Base-by-base conservation (phyloP, 2,329 filamentous ascomycete species). In the Neofusicoccum cordaticola region DNA sequence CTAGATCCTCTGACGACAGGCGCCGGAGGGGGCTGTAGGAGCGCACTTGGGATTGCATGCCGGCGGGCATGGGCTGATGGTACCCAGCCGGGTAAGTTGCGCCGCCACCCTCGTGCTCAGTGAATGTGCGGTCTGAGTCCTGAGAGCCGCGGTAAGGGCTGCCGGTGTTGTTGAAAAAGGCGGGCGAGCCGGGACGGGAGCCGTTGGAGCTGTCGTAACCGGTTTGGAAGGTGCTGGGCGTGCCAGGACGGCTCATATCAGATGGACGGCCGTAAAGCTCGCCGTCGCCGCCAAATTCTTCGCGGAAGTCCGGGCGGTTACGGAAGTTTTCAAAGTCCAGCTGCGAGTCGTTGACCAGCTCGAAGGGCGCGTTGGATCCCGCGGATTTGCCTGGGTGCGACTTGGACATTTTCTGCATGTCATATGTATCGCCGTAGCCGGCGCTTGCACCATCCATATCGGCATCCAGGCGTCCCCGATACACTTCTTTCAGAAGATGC, bases 261-360 rank as follows among this genome's bases (percentile, higher is more conserved):
- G 39, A 45, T 6, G 56, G 56, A 13, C 80, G 83, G 2, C 89
- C 90, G 67, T 80, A 83, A 1, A 83, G 69, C 19, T 80, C 79
- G 22, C 90, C 90, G 27, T 81, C 80, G 4, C 90, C 93, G n/a
- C 92, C 92, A 69, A 93, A 90, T 63, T 95, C 91, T 11, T 93
- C 89, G 1, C 88, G 88, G 78, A 98, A 97, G 70, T 97, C 94
- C 2, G 91, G 86, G 1, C 92, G 85, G 76, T 97, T 90, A 78
- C 96, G 97, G 83, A 89, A 98, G 78, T 92, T 94, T 66, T 92
- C 88, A 74, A 96, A 97, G 75, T 97, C 93, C 77, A 97, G 88
- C 56, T 92, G 88, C 63, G 85, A 85, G 71, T 98, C 94, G 0
- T 91, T 88, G 0, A 98, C 93, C 65, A 96, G 88, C 77, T 98